Base-by-base conservation (phyloP, 306 rosid species). In the Carpinus viminea region DNA sequence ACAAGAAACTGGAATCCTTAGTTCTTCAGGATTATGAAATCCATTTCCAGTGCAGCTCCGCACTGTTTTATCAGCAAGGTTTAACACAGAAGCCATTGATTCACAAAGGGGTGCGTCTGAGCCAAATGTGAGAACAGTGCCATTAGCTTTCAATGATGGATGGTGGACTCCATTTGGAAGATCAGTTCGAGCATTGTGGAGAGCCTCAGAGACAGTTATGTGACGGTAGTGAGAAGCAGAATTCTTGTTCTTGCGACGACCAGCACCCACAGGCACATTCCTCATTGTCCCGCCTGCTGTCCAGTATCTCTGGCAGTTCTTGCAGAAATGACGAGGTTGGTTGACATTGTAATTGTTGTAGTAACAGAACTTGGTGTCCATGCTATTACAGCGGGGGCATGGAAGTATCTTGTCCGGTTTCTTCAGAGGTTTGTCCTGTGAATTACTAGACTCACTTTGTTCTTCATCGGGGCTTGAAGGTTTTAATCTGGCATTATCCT, bases 291-390 rank as follows among this genome's bases (percentile, higher is more conserved):
- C 98, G 56, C 98, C 98, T 3, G 97, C 91, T 7, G 98, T 93
- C 98, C 98, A 93, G 75, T 93, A 93, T 80, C 98, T 86, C 78
- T 90, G 98, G 60, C 98, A 93, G 78, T 88, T 90, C 86, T 93
- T 93, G 80, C 98, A 93, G 83, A 93, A 93, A 74, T 93, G 92
- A 11, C 98, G 96, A 0, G 98, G 98, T 76, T 93, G 98, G 64
- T 84, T 90, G 74, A 93, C 89, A 15, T 91, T 93, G 90, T 93
- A 93, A 68, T 93, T 93, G 71, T 93, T 93, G 79, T 75, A 91
- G 85, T 93, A 93, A 73, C 98, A 93, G 70, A 93, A 93, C 70
- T 93, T 93, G 52, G 98, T 93, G 82, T 92, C 97, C 90, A 77
- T 90, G 89, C 97, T 93, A 75, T 85, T 87, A 85, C 98, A 93